phyloP scores from a whole-genome alignment of 208 protist species.

The Crithidia thermophila region DNA sequence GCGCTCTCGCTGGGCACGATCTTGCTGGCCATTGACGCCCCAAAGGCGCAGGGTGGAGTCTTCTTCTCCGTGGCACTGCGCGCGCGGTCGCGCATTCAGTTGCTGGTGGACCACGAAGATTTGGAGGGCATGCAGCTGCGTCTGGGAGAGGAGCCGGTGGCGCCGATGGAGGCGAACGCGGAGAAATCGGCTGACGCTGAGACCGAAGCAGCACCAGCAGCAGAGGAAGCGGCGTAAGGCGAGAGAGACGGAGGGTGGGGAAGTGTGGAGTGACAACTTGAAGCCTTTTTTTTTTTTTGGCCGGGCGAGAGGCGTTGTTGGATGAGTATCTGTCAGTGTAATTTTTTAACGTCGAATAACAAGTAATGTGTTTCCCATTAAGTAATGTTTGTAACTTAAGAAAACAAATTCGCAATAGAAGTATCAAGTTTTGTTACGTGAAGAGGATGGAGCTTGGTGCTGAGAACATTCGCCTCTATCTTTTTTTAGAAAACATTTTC shows the following conservation, averaged over 20 bases:
- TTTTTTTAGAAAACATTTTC: no score
- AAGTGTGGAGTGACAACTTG: not conserved
- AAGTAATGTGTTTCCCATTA: no score
- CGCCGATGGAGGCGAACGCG: not conserved
- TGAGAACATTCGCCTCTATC: no score
- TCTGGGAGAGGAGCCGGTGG: slow-evolving; percentile 43
- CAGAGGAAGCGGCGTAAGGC: not conserved
- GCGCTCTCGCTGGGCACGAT: slow-evolving; percentile 59
- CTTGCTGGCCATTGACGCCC: slow-evolving; percentile 55
- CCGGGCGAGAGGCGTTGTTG: no score
- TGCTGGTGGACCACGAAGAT: slow-evolving; percentile 85
- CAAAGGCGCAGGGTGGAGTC: slow-evolving; percentile 33
- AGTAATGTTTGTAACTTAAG: no score
- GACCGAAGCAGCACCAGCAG: not conserved
- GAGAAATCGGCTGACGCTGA: not conserved
- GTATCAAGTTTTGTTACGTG: no score
- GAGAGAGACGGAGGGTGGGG: not conserved
- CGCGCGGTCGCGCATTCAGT: slow-evolving; percentile 68
- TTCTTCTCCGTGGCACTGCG: slow-evolving; percentile 73
- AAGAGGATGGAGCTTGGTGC: no score
- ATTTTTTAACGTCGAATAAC: no score
- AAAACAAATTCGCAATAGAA: no score
- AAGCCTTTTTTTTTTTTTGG: no score
- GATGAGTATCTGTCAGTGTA: no score
- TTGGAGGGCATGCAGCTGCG: slow-evolving; percentile 79